Base-by-base conservation (phyloP, 495 filamentous ascomycete species). In the Choiromyces venosus region DNA sequence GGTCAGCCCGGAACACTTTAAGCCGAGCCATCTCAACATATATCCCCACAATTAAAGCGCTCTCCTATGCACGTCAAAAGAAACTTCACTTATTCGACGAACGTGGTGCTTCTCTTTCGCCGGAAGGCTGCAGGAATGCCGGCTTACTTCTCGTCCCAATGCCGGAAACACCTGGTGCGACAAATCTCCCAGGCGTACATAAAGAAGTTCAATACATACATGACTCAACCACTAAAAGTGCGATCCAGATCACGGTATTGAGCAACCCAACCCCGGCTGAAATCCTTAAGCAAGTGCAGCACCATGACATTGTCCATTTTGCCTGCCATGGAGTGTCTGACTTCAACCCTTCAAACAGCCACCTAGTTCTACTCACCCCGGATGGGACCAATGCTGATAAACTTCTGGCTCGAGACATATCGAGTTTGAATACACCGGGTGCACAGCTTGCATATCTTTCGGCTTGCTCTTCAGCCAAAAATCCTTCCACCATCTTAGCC, bases 391-490 rank as follows among this genome's bases (percentile, higher is more conserved):
- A n/a, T 40, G 64, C 19, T 35, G 66, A 29, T 64, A 64, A 25
- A 70, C 44, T 4, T 38, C 33, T 40, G 52, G 36, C 4, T 21
- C 68, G 21, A n/a, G n/a, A n/a, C n/a, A n/a, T n/a, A n/a, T n/a
- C n/a, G n/a, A n/a, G n/a, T n/a, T n/a, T n/a, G n/a, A 71, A 67
- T 64, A 65, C 61, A 40, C 21, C 67, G 21, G 8, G 38, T 16
- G 66, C 70, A 6, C 56, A 65, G 52, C 37, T 77, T 29, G 75
- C 75, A 14, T 77, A 77, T 71, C 76, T 84, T n/a, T 83, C 83
- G 1, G 82, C 83, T 0, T 84, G 82, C 42, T 76, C 74, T 5
- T 83, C 81, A 7, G 81, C 79, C 0, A 69, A 71, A 12, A 82
- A 79, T 42, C 19, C 70, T 14, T 71, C 35, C 0, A 42, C 42